phyloP scores from a whole-genome alignment of 192 early-diverging fungal species.

The Piromyces sp. region DNA sequence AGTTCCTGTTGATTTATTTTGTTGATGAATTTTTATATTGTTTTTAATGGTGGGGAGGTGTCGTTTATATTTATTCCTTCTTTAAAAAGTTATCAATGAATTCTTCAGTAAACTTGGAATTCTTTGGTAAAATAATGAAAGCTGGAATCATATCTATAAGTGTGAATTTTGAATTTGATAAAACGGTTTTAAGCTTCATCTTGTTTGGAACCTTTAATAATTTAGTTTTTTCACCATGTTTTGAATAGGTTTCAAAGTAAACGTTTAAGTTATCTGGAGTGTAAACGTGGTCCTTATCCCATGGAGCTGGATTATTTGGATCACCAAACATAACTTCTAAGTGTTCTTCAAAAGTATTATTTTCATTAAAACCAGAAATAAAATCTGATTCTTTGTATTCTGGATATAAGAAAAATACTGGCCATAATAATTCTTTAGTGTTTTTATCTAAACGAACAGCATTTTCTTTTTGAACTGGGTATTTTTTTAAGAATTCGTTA shows the following conservation, averaged over 20 bases:
- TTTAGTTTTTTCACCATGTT: neutral
- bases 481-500: slow-evolving; percentile 4
- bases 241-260: slow-evolving; percentile 46
- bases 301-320: slow-evolving; percentile 46
- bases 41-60: too few species aligned
- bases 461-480: slow-evolving; percentile 14
- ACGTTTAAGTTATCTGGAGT: slow-evolving; percentile 49
- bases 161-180: neutral
- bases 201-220: neutral
- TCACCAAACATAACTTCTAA: slow-evolving; percentile 57
- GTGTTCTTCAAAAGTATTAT: slow-evolving; percentile 64
- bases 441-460: slow-evolving; percentile 33
- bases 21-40: too few species aligned
- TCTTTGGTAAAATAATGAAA: neutral
- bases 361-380: slow-evolving; percentile 70
- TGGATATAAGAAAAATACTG: slow-evolving; percentile 86
- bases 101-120: neutral
- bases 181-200: neutral
- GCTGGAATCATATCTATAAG: neutral
- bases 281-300: slow-evolving; percentile 62
- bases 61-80: neutral
- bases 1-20: too few species aligned
- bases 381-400: slow-evolving; percentile 80
- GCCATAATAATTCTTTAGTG: slow-evolving; percentile 50
- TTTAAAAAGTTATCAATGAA: neutral